Evolutionary conservation across 192 early-diverging fungal species (phyloP).

Genomic region (Backusella australiensis): DNA sequence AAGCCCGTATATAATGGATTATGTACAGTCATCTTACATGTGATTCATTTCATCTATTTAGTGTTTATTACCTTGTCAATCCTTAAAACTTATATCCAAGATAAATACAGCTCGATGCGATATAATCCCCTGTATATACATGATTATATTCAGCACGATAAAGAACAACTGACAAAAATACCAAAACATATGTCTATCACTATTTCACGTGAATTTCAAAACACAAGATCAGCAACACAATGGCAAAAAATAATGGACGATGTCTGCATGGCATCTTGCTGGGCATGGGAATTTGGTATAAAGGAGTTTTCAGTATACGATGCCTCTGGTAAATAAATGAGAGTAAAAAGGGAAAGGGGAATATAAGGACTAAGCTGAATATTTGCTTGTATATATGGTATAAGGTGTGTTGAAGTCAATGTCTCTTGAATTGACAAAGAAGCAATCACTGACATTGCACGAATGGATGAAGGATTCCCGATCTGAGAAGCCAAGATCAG

Average conservation of each 20-base stretch:
- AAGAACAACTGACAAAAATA: slow-evolving; percentile 21
- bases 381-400: background rate
- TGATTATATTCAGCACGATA: slow-evolving; percentile 9
- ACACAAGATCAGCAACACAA: slow-evolving; percentile 9
- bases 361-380: background rate
- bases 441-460: slow-evolving; percentile 20
- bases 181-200: slow-evolving; percentile 21
- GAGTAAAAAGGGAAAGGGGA: background rate
- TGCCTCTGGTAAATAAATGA: slow-evolving; percentile 16
- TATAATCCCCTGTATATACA: background rate
- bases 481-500: background rate
- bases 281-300: slow-evolving; percentile 33
- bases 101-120: background rate
- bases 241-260: slow-evolving; percentile 22
- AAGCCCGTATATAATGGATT: background rate
- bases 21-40: background rate
- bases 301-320: slow-evolving; percentile 25
- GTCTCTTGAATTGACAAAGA: slow-evolving; percentile 16
- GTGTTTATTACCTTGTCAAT: background rate
- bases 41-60: background rate
- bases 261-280: slow-evolving; percentile 18
- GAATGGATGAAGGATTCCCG: slow-evolving; percentile 13
- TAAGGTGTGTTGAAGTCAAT: slow-evolving; percentile 21
- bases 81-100: background rate
- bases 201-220: slow-evolving; percentile 23